These are phyloP conservation scores for Nannizzia gypsea DNA, from an alignment of 2,329 filamentous ascomycete genomes.

Conservation along the genomic window DNA sequence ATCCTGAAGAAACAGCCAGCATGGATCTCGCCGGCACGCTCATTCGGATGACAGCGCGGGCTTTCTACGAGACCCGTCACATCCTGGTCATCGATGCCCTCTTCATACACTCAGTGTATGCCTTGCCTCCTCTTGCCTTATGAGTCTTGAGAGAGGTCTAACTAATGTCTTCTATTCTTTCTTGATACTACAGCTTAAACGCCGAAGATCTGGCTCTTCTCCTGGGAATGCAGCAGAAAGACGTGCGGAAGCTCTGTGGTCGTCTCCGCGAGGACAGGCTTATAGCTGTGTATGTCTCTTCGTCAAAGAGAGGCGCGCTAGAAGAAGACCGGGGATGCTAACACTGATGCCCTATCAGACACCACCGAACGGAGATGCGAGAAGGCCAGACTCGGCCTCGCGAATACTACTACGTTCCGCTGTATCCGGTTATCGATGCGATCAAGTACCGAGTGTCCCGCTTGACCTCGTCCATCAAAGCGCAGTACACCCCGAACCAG, in stretches of 20 bases:
- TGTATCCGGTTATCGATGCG: slow-evolving; percentile 83
- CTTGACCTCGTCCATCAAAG: slow-evolving; percentile 79
- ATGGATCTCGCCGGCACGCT: slow-evolving; percentile 64
- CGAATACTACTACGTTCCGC: slow-evolving; percentile 96
- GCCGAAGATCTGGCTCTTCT: slow-evolving; percentile 80
- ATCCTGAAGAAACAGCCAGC: slow-evolving; percentile 6
- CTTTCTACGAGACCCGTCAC: slow-evolving; percentile 77
- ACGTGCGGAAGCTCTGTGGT: slow-evolving; percentile 79
- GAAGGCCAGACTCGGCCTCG: slow-evolving; percentile 72
- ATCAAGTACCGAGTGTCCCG: slow-evolving; percentile 91
- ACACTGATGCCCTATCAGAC: slow-evolving; percentile 34
- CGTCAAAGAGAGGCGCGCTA: background rate
- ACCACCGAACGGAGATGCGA: slow-evolving; percentile 62
- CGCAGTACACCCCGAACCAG: slow-evolving; percentile 62
- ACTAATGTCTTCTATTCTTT: slow-evolving; percentile 8
- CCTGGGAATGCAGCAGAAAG: slow-evolving; percentile 81
- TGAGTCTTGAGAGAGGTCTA: slow-evolving; percentile 6
- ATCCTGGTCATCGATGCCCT: slow-evolving; percentile 73
- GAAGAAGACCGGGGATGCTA: background rate
- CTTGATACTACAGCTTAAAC: slow-evolving; percentile 46
- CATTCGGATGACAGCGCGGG: slow-evolving; percentile 72
- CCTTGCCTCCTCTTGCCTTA: slow-evolving; percentile 15
- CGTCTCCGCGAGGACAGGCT: slow-evolving; percentile 78
- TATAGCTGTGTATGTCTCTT: slow-evolving; percentile 54
- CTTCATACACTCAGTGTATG: slow-evolving; percentile 58